Evolutionary conservation across 163 green algal genomes (phyloP).

Genomic region (Scenedesmus sp.): DNA sequence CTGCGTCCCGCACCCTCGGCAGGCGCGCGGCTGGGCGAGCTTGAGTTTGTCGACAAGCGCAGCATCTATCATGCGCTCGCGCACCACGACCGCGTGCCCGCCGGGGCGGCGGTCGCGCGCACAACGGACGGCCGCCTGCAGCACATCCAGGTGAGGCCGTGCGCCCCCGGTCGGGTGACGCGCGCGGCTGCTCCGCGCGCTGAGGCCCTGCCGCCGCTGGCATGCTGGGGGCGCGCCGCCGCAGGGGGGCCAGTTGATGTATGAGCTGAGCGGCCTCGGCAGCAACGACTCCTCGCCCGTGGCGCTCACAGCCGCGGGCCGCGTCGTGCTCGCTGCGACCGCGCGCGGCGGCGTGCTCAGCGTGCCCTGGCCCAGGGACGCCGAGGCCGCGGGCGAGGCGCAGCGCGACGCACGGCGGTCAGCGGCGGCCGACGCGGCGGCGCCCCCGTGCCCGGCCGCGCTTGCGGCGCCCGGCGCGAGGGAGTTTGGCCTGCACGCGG

Average conservation of each 20-base stretch:
- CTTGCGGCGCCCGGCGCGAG: too few relatives aligned
- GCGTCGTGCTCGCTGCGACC: constrained; percentile 23
- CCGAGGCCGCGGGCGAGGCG: constrained; percentile 10
- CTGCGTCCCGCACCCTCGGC: too few relatives aligned
- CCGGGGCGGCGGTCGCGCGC: constrained; percentile 53
- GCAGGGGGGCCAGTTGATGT: constrained; percentile 4
- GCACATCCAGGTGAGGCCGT: constrained; percentile 48
- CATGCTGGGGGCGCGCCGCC: background rate
- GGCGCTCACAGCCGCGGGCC: constrained; percentile 15
- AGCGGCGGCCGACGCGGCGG: too few relatives aligned
- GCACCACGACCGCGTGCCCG: too few relatives aligned
- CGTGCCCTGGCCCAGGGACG: constrained; percentile 33
- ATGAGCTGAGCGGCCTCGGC: constrained; percentile 13
- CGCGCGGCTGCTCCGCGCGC: background rate
- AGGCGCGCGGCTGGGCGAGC: constrained; percentile 44
- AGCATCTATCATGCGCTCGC: too few relatives aligned
- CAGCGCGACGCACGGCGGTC: background rate
- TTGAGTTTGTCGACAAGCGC: constrained; percentile 71
- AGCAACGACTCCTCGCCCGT: constrained; percentile 29
- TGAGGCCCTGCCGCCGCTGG: background rate
- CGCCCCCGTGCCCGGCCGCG: too few relatives aligned
- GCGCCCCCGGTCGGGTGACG: background rate
- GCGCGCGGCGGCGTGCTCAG: constrained; percentile 23
- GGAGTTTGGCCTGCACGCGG: constrained; percentile 48
- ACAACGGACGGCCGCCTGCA: constrained; percentile 62